Evolutionary conservation across 495 filamentous ascomycete species (phyloP).

Genomic region (Acidiella bohemica): DNA sequence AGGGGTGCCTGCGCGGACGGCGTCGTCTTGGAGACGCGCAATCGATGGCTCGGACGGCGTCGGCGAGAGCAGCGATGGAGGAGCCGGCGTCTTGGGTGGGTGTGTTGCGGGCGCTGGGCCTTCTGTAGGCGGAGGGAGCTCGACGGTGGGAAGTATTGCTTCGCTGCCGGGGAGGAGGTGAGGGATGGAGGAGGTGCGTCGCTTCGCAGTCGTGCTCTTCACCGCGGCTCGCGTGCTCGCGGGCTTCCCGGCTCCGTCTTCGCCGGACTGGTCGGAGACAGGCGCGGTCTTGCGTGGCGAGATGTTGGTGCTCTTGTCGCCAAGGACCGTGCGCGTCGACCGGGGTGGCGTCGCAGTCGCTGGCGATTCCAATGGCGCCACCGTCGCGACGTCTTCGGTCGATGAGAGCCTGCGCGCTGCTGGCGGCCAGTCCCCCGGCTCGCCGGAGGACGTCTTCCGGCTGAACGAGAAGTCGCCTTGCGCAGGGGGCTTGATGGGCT

Average conservation of each 20-base stretch:
- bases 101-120: neutral
- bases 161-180: constrained; percentile 7
- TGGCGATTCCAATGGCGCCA: too few species aligned
- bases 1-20: constrained; percentile 25
- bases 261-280: constrained; percentile 4
- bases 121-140: constrained; percentile 13
- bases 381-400: too few species aligned
- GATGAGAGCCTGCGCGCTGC: too few species aligned
- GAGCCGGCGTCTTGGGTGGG: constrained; percentile 27
- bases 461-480: constrained; percentile 40
- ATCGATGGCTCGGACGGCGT: constrained; percentile 26
- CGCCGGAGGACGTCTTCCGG: too few species aligned
- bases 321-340: constrained; percentile 21
- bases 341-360: constrained; percentile 11
- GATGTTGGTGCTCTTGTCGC: constrained; percentile 28
- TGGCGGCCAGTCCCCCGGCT: too few species aligned
- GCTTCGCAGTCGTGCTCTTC: neutral
- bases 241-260: constrained; percentile 17
- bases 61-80: constrained; percentile 25
- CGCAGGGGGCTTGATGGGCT: constrained; percentile 22
- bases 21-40: constrained; percentile 10
- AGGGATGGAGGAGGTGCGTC: constrained; percentile 12
- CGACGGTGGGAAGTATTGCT: constrained; percentile 14
- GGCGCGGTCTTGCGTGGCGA: constrained; percentile 26
- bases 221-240: neutral